Evolutionary conservation across 192 early-diverging fungal species (phyloP).

Genomic region (Coemansia sp.): DNA sequence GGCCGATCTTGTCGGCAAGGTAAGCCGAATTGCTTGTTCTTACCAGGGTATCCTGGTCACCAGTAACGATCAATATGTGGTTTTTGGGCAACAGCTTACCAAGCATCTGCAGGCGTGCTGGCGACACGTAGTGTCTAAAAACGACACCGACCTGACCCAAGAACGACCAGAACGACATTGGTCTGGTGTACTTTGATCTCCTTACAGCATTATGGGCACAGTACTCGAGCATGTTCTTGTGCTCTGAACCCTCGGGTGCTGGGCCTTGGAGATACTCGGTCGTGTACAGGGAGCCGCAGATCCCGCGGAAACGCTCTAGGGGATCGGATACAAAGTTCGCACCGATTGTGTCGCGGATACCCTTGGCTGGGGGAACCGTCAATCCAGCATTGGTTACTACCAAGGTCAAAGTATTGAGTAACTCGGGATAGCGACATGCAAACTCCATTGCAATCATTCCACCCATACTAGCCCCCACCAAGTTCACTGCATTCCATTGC

Average conservation of each 20-base stretch:
- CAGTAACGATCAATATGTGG: slow-evolving; percentile 40
- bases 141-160: slow-evolving; percentile 37
- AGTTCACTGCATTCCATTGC: slow-evolving; percentile 67
- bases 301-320: slow-evolving; percentile 27
- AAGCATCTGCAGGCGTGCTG: slow-evolving; percentile 18
- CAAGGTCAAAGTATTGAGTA: slow-evolving; percentile 49
- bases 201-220: slow-evolving; percentile 27
- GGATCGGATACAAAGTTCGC: slow-evolving; percentile 38
- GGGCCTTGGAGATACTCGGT: slow-evolving; percentile 30
- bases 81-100: slow-evolving; percentile 32
- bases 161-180: slow-evolving; percentile 34
- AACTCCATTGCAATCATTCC: slow-evolving; percentile 82
- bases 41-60: slow-evolving; percentile 43
- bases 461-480: slow-evolving; percentile 83
- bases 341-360: slow-evolving; percentile 21
- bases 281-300: slow-evolving; percentile 37
- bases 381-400: slow-evolving; percentile 42
- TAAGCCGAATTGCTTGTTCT: slow-evolving; percentile 38
- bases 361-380: slow-evolving; percentile 26
- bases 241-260: slow-evolving; percentile 25
- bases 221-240: slow-evolving; percentile 35
- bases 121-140: slow-evolving; percentile 46
- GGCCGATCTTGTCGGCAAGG: slow-evolving; percentile 37
- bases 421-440: slow-evolving; percentile 52
- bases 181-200: slow-evolving; percentile 32